These are phyloP conservation scores for Sugiyamaella lignohabitans DNA, from an alignment of 805 yeast species.

Conservation along the genomic window DNA sequence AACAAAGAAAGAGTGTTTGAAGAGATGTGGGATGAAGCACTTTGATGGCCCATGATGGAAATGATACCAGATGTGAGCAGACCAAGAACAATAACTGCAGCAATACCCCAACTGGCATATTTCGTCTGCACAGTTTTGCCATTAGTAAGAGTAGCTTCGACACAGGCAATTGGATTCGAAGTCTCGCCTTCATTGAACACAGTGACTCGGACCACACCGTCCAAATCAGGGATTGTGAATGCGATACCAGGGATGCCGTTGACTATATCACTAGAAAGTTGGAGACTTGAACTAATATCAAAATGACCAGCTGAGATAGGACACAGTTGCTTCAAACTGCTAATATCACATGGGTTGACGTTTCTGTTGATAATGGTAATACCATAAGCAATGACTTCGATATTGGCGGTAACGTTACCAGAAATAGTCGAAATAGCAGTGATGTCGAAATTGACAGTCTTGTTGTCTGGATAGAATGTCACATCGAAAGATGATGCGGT, in stretches of 20 bases:
- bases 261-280: conserved; percentile 28
- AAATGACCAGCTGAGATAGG: conserved; percentile 86
- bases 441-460: conserved; percentile 57
- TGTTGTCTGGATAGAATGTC: conserved; percentile 58
- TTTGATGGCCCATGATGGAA: conserved; percentile 80
- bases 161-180: conserved; percentile 70
- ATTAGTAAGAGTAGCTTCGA: conserved; percentile 76
- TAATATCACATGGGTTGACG: conserved; percentile 56
- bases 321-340: conserved; percentile 51
- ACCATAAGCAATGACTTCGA: conserved; percentile 75
- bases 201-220: conserved; percentile 77
- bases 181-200: conserved; percentile 47
- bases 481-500: conserved; percentile 82
- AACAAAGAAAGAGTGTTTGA: conserved; percentile 89
- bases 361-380: conserved; percentile 49
- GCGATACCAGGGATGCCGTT: conserved; percentile 72
- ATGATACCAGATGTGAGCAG: conserved; percentile 80
- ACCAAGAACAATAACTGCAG: conserved; percentile 84
- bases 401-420: conserved; percentile 60
- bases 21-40: conserved; percentile 96
- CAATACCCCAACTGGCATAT: conserved; percentile 94
- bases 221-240: conserved; percentile 87
- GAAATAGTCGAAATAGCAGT: conserved; percentile 74
- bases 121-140: conserved; percentile 91
- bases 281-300: conserved; percentile 51